Evolutionary conservation across 345 rosid genomes (phyloP), one percentile per base, ranked within the genome.

Genomic region (Linum trigynum): DNA sequence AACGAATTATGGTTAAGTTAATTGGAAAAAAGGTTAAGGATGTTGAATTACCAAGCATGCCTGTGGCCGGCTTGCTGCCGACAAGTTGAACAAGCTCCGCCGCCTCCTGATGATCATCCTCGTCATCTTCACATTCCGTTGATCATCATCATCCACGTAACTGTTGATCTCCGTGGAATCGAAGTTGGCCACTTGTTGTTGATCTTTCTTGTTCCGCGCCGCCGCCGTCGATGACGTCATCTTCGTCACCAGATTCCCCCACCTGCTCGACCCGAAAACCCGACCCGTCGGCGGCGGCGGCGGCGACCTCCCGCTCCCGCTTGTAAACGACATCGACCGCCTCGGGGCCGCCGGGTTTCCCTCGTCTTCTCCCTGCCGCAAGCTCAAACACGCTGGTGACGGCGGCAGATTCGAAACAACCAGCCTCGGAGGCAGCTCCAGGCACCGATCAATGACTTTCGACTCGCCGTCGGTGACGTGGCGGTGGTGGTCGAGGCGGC

Each of bases 351-450:
- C 65, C 71, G 78, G 0, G 82, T 82, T n/a, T 23, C 32, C 32
- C 32, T 23, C 32, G 32, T 23, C 32, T 23, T 23, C 32, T 23
- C 32, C 9, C n/a, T n/a, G n/a, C n/a, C n/a, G n/a, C n/a, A n/a
- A n/a, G n/a, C n/a, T n/a, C 1, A 23, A 23, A 23, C 32, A 23
- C 32, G 32, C 32, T 0, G 91, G 95, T 42, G 96, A 80, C 3
- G 96, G 80, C 3, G 87, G 73, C 36, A 65, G 38, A 43, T 58
- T 63, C 23, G 62, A 17, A 12, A 71, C 69, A 16, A 81, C 61
- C 59, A 92, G 51, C 74, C 90, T 75, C 1, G 95, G 98, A 8
- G 98, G 96, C 64, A 89, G 81, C 39, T 87, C 83, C 65, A 92
- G 68, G 57, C 79, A 67, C 67, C 83, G 7, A 51, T 81, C 48